Conservation (phyloP, 1,284 basidiomycete species). For the Waitea zeae region DNA sequence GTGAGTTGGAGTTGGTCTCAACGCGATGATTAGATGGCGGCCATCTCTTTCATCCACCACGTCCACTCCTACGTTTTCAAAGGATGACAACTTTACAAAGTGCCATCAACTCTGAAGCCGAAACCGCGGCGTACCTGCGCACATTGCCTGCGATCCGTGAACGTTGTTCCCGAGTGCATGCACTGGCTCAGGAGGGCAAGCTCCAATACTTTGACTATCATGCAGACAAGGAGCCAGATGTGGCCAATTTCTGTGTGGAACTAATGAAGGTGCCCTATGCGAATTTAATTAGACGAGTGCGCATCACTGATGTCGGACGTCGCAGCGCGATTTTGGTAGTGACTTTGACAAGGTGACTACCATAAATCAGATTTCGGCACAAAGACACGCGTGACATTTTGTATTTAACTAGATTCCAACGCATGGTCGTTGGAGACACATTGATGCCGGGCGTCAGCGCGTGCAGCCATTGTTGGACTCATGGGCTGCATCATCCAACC, state of each 20-base stretch:
- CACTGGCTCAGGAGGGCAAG: constrained; percentile 54
- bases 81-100: too few relatives aligned
- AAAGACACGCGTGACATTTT: background rate
- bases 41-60: too few relatives aligned
- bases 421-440: constrained; percentile 85
- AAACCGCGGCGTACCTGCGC: constrained; percentile 66
- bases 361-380: constrained; percentile 1
- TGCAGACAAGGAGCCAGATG: constrained; percentile 51
- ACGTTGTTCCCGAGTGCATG: constrained; percentile 64
- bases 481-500: constrained; percentile 30
- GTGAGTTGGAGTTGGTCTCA: too few relatives aligned
- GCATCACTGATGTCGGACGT: constrained; percentile 2
- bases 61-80: too few relatives aligned
- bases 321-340: constrained; percentile 67
- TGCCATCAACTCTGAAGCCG: too few relatives aligned
- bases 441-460: constrained; percentile 51
- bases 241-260: constrained; percentile 65
- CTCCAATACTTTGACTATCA: constrained; percentile 81
- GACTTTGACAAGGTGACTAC: constrained; percentile 44
- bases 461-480: constrained; percentile 38
- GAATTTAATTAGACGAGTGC: constrained; percentile 1
- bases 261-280: constrained; percentile 55
- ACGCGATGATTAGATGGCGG: too few relatives aligned
- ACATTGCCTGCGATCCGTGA: constrained; percentile 81
- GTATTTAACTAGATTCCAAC: constrained; percentile 58